Base-by-base conservation (phyloP, 148 eudicot genomes). In the Fagopyrum tataricum region DNA sequence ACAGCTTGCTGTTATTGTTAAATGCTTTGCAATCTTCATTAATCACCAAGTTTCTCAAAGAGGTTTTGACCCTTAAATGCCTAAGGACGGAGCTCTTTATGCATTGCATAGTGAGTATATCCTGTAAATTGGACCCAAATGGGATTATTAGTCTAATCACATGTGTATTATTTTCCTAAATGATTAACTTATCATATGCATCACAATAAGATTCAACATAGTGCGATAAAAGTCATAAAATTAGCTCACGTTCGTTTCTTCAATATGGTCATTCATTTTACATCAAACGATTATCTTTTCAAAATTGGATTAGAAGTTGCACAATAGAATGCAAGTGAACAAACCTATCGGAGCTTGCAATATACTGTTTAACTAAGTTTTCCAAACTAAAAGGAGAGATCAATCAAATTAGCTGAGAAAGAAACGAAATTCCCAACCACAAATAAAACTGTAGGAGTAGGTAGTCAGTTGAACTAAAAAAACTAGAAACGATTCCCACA, bases 21-120 rank as follows among this genome's bases (percentile, higher is more conserved):
- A 72, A 44, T 15, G 71, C 52, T 52, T 58, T 76, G 24, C 39
- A 69, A 77, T 79, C 72, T 72, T 68, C 43, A 46, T 76, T 15
- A 40, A 74, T 44, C 43, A 46, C 71, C 44, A 78, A 48, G 49
- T 44, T 76, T 46, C 75, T 76, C 59, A 52, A 53, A 44, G 83
- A 74, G 67, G 82, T 79, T 67, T 73, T 70, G 61, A 87, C 58
- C 78, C 88, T 81, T 75, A 84, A 71, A 75, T 91, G 79, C 58
- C 76, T 77, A 79, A 87, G 69, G 64, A 90, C 40, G 15, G 84
- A 74, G 44, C 79, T 76, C 75, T 79, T 77, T 43, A 87, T 24
- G 74, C 76, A 79, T 77, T 84, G 85, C 95, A 90, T 87, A 46
- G 78, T 83, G 46, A 44, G 13, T 44, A 43, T 70, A 42, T 21